A percentile compares a stretch with the other conserved stretches of the same genome.
Evolutionary conservation across 345 rosid genomes (phyloP).

Genomic region (Euphorbia tirucalli): DNA sequence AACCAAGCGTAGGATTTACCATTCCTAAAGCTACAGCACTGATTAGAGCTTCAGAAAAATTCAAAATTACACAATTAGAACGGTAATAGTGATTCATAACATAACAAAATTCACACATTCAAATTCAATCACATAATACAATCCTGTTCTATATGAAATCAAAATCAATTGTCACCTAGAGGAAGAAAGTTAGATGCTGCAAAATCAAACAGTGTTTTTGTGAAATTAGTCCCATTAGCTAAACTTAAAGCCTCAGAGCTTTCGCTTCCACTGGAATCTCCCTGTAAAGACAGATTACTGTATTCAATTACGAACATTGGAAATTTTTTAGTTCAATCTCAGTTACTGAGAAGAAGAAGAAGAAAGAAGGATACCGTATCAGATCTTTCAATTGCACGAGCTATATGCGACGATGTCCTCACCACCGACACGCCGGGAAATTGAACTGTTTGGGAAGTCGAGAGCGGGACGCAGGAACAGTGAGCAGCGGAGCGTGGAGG

Average conservation of each 20-base stretch:
- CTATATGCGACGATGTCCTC: not conserved
- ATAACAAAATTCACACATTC: not conserved
- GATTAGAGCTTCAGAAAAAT: not conserved
- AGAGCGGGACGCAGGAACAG: not conserved
- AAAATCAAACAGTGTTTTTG: slow-evolving; percentile 17
- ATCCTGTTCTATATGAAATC: not conserved
- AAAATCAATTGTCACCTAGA: slow-evolving; percentile 19
- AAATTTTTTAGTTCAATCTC: too few species aligned
- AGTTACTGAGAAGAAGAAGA: too few species aligned
- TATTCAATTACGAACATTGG: too few species aligned
- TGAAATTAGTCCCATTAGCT: slow-evolving; percentile 2
- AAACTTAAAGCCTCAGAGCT: not conserved
- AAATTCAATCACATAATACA: not conserved
- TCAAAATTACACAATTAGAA: not conserved
- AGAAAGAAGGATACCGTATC: slow-evolving; percentile 15
- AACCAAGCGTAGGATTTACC: slow-evolving; percentile 25
- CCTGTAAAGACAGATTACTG: slow-evolving; percentile 14
- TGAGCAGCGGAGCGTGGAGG: not conserved
- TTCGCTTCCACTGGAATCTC: not conserved
- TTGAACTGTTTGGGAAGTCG: not conserved
- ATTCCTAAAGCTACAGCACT: slow-evolving; percentile 29
- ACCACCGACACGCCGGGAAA: not conserved
- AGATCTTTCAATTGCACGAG: slow-evolving; percentile 13
- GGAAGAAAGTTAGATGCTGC: slow-evolving; percentile 29
- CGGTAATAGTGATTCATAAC: not conserved